Base-by-base conservation (phyloP, 495 filamentous ascomycete species). In the Daldinia concentrica region DNA sequence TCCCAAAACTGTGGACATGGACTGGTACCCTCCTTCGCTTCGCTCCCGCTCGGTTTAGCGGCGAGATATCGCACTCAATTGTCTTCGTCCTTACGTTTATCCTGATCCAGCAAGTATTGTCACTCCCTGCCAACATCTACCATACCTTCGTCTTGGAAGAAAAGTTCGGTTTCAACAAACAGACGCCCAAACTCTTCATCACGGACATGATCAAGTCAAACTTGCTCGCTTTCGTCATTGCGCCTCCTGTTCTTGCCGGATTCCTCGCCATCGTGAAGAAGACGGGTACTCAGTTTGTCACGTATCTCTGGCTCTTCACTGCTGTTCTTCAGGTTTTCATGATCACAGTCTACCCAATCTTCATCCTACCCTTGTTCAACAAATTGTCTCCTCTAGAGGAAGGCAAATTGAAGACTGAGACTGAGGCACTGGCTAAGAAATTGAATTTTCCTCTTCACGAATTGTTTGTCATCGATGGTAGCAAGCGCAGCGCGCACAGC, bases 101-200 rank as follows among this genome's bases (percentile, higher is more conserved):
- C 75, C 77, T 97, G 68, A 86, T 93, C 73, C 90, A 92, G 37
- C 91, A 93, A 71, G 73, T 91, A 55, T 79, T 96, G 62, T 90
- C 89, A 39, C 82, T 98, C 54, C 96, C 96, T 15, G 87, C 91
- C 62, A 90, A 86, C 58, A 91, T 97, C 77, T 99, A 98, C 85
- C 90, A 93, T 83, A 94, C 91, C 1, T 99, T 99, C 77, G 92
- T 97, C 43, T 85, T 98, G 48, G 95, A 99, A 78, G 93, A 98
- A 85, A 92, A 93, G 76, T 99, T 94, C 78, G 96, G 95, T 26
- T 99, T 99, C 87, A 99, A 99, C 81, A 98, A 99, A 85, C 93
- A 96, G 83, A 98, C 95, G 0, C 79, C 92, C 41, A 90, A 90
- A 80, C 85, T 98, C 4, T 99, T 94, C 85, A 81, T 98, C 50